A percentile compares a stretch with the other conserved stretches of the same genome.
phyloP scores from a whole-genome alignment of 192 early-diverging fungal species.

The Backusella tuberculispora region DNA sequence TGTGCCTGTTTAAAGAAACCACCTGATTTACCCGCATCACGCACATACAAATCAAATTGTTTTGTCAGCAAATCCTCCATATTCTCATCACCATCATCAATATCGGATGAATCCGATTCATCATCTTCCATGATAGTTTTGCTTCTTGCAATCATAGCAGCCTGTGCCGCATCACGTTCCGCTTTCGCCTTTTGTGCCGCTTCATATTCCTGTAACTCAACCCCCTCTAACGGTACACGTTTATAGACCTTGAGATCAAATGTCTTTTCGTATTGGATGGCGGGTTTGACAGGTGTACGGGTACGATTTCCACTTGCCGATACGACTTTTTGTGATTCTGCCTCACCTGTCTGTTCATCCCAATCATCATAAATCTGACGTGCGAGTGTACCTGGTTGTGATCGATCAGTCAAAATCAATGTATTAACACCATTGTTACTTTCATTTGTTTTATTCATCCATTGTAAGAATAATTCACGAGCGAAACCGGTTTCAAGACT shows the following conservation, averaged over 20 bases:
- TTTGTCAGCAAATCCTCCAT: slow-evolving; percentile 51
- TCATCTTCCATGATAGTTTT: slow-evolving; percentile 81
- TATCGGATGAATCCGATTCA: slow-evolving; percentile 61
- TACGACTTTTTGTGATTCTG: slow-evolving; percentile 34
- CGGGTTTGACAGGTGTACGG: slow-evolving; percentile 36
- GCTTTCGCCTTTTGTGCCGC: slow-evolving; percentile 61
- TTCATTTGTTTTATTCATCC: slow-evolving; percentile 49
- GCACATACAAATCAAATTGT: slow-evolving; percentile 85
- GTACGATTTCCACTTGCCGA: slow-evolving; percentile 28
- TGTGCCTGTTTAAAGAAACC: slow-evolving; percentile 80
- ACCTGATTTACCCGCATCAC: slow-evolving; percentile 71
- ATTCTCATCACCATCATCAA: slow-evolving; percentile 59
- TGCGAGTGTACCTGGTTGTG: slow-evolving; percentile 69
- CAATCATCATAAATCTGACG: slow-evolving; percentile 70
- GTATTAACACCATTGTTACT: slow-evolving; percentile 51
- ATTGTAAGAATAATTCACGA: slow-evolving; percentile 75
- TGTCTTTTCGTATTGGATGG: slow-evolving; percentile 30
- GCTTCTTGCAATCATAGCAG: slow-evolving; percentile 62
- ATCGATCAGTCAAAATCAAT: slow-evolving; percentile 80
- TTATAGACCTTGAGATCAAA: slow-evolving; percentile 50
- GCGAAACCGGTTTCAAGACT: slow-evolving; percentile 85
- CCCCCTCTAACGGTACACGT: slow-evolving; percentile 84
- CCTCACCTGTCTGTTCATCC: slow-evolving; percentile 48
- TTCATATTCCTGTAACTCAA: slow-evolving; percentile 76
- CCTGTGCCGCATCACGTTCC: slow-evolving; percentile 79